Evolutionary conservation across 1,284 basidiomycete species (phyloP), one percentile per base, ranked within the genome.

Genomic region (Erythrobasidium hasegawianum): DNA sequence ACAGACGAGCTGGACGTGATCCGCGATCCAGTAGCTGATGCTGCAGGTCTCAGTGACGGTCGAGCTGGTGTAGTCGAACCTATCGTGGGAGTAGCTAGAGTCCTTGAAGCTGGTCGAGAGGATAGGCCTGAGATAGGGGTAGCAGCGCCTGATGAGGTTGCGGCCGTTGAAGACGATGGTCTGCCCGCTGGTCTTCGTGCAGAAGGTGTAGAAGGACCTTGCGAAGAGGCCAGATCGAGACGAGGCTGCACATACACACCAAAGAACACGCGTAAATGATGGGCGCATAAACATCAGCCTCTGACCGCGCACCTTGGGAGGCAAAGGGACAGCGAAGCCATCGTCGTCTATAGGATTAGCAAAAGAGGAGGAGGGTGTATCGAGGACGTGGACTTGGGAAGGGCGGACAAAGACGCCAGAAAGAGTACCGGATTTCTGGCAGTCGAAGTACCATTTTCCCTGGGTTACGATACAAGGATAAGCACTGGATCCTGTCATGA

Each of bases 381-480:
- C 67, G 1, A 86, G 76, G 1, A 85, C 75, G 74, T 85, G 89
- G 68, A 97, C 89, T 77, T 94, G 90, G 75, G 87, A 88, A 0
- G 89, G 86, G 22, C 92, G 82, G 3, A 97, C 88, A 77, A 99
- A 98, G 45, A 97, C 88, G 52, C 96, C 96, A 77, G 62, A 65
- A 20, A 50, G 55, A 89, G 81, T 40, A 82, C 81, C 59, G 83
- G 81, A 16, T 40, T 55, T 49, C 72, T 83, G 82, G 79, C 91
- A 95, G 16, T 81, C 82, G 77, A 99, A 98, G 80, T 98, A 99
- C 8, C 79, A 73, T 65, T 87, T 81, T 27, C 89, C 93, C 55
- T 65, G 62, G 14, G 7, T 24, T 11, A 11, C 33, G 5, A 29
- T 38, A n/a, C 22, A 38, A 5, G 55, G 26, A 29, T 57, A 2